Base-by-base conservation (phyloP, 768 basidiomycete species). In the Rhizopogon roseolus region DNA sequence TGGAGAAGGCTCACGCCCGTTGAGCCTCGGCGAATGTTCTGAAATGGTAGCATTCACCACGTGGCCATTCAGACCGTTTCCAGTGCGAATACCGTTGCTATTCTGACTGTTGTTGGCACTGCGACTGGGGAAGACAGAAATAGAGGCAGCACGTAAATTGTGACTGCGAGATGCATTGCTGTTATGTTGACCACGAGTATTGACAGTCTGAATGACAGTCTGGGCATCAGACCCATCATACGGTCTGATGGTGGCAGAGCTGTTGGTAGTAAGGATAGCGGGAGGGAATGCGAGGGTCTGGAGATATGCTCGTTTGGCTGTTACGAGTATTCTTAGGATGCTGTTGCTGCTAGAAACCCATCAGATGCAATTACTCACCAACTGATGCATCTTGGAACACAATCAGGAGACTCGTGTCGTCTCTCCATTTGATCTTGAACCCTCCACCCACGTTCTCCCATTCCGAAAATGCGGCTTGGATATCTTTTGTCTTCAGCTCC, bases 351-450 rank as follows among this genome's bases (percentile, higher is more conserved):
- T 50, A 37, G 55, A 55, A 56, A 46, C 29, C 11, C 34, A 36
- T 32, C 42, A 25, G n/a, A 45, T n/a, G 32, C 6, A 16, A 54
- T 41, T 48, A 80, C 95, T 77, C 66, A 98, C 97, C 96, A 41
- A 88, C 79, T 45, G 80, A 76, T 53, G 97, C 84, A 72, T 98
- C 97, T 58, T 82, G 81, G 67, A 99, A 99, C 52, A 99, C 97
- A 61, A 97, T 88, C 62, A 95, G 75, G 39, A 96, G 88, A 66
- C 90, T 95, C 37, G 92, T 93, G 71, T 99, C 97, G 71, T 99
- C 95, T 62, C 84, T 81, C 97, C 97, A 99, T 70, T 99, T 99
- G 68, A 99, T 95, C 80, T 95, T 93, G 77, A 96, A 97, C 22
- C 97, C 97, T 28, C 96, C 97, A 53, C 77, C 82, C 50, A 85